Evolutionary conservation across 257 asterid species (phyloP), one percentile per base, ranked within the genome.

Genomic region (Anisodus acutangulus): DNA sequence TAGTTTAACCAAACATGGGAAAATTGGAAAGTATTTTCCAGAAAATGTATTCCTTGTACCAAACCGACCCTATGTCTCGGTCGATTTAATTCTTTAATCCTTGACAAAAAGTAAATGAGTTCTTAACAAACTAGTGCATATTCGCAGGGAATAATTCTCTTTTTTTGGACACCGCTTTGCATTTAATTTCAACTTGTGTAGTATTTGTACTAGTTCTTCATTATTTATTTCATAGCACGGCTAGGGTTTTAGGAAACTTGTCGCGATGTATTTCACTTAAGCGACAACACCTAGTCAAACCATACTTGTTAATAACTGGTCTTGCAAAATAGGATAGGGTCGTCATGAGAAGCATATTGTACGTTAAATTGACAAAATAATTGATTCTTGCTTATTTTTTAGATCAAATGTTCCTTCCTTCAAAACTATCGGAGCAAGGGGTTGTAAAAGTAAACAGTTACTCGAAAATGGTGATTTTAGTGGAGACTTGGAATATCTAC

Each of bases 311-410:
- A 45, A 72, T 45, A 45, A n/a, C 17, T 72, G n/a, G 59, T 72
- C 58, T 71, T 45, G 58, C 39, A 45, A 70, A 70, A n/a, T 72
- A n/a, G 10, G 7, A 72, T 19, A 45, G 58, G 80, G 55, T 70
- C 17, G 31, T 43, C 79, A n/a, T 70, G 79, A 70, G 26, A 43
- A 41, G 0, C 22, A 70, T 70, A 63, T 63, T 63, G 70, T 63
- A 26, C 1, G 8, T 63, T 26, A 11, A 63, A 26, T 63, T 63
- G 41, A 22, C 70, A 22, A 22, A 63, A 9, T 22, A 63, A 16
- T 63, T 9, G 70, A 22, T 10, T 41, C 16, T 2, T 63, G 17
- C 70, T 63, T 22, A 63, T 9, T 31, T 31, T 19, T 31, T 26
- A 26, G 41, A 64, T 64, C 10, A 26, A 26, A 64, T 64, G 17